A percentile compares a stretch with the other conserved stretches of the same genome.
Evolutionary conservation across 331 rosid species (phyloP).

Genomic region (Spiraea crenata): DNA sequence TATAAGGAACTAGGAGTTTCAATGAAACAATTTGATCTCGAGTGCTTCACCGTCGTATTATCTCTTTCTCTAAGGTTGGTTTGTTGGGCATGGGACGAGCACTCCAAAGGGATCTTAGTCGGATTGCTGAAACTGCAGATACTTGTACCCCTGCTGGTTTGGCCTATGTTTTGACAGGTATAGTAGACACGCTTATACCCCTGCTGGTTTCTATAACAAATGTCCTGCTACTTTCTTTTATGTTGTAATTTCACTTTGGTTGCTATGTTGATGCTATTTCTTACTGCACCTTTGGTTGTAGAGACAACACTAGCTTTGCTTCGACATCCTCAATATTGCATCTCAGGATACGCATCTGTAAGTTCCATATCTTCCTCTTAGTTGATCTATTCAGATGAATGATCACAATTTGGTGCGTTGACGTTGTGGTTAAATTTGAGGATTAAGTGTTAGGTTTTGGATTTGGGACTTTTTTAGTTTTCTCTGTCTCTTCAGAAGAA

Average conservation of each 20-base stretch:
- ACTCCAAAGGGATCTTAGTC: constrained; percentile 83
- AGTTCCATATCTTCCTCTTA: constrained; percentile 44
- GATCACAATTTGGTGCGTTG: not conserved
- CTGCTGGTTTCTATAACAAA: not conserved
- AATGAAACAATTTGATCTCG: constrained; percentile 12
- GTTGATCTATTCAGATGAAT: not conserved
- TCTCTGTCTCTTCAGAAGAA: no score
- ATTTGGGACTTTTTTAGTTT: no score
- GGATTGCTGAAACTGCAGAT: constrained; percentile 90
- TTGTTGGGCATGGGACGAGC: constrained; percentile 84
- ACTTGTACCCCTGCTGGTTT: constrained; percentile 80
- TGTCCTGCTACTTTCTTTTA: not conserved
- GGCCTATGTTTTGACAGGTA: constrained; percentile 84
- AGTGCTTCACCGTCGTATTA: constrained; percentile 1
- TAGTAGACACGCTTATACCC: no score
- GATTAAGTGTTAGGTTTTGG: no score
- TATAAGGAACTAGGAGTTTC: no score
- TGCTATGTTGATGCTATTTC: constrained; percentile 14
- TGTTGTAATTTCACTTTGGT: not conserved
- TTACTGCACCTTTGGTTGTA: constrained; percentile 37
- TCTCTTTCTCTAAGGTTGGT: constrained; percentile 57
- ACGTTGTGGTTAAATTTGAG: no score
- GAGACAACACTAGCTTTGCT: constrained; percentile 91
- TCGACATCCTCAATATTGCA: constrained; percentile 93
- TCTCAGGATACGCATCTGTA: constrained; percentile 89